Base-by-base conservation (phyloP, 805 yeast species). In the Kuraishia ogatae region DNA sequence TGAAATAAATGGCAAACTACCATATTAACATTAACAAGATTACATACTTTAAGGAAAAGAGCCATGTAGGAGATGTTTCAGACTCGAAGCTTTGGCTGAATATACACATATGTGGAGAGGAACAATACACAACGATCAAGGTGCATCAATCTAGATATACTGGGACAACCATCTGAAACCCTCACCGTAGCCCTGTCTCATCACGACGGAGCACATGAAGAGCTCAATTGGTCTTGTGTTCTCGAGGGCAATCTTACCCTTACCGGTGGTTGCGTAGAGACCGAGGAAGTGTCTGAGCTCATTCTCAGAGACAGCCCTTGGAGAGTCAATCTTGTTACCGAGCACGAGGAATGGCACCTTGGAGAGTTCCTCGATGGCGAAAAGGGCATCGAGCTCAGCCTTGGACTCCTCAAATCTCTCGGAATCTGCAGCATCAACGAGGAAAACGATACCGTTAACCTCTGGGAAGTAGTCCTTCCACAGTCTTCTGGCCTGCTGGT, bases 391-490 rank as follows among this genome's bases (percentile, higher is more conserved):
- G 69, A 94, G 81, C 76, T 94, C 99, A 50, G 91, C 90, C 74
- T 89, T 87, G 59, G 97, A 87, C 78, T 94, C 99, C 62, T 88
- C 87, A 64, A 94, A 88, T 73, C 99, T 87, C 70, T 86, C 96
- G 46, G 94, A 85, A 69, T 94, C 99, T 55, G 98, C 98, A 55
- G 96, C 96, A 71, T 94, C 99, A 35, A 94, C 97, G 57, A 94
- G 78, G 72, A 88, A 94, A 35, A 94, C 98, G 62, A 94, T 94
- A 55, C 97, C 99, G 71, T 91, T 89, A 52, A 94, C 99, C 75
- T 94, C 99, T 57, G 99, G 99, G 86, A 94, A 94, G 73, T 94
- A 94, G 71, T 94, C 98, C 70, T 92, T 92, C 99, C 99, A 94
- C 68, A 94, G 84, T 75, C 99, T 90, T 76, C 99, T 92, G 52